These are phyloP conservation scores for Terana coerulea DNA, from an alignment of 768 basidiomycete species.

Conservation along the genomic window DNA sequence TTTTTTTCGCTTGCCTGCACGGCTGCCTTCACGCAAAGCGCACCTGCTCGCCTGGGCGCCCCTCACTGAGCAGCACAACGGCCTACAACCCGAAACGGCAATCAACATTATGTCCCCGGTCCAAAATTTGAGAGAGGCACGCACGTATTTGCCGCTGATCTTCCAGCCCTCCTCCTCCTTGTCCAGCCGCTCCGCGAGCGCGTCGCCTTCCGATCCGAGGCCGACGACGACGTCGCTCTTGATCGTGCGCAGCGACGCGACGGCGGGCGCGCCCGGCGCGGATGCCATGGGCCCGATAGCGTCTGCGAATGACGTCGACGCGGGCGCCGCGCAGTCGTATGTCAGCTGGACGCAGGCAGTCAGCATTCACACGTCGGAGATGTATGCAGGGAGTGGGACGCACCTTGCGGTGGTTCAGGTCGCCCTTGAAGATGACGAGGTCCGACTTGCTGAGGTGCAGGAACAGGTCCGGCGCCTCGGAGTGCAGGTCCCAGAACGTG, in stretches of 20 bases:
- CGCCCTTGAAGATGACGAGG: constrained; percentile 93
- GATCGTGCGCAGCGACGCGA: constrained; percentile 86
- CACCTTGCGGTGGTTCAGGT: constrained; percentile 84
- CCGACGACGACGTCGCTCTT: constrained; percentile 96
- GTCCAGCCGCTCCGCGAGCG: constrained; percentile 75
- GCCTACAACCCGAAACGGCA: constrained; percentile 46
- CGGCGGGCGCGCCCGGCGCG: constrained; percentile 79
- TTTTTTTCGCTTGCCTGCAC: too few relatives aligned
- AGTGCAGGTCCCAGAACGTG: constrained; percentile 85
- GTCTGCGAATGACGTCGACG: constrained; percentile 82
- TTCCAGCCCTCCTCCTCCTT: constrained; percentile 91
- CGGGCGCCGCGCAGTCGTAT: constrained; percentile 83
- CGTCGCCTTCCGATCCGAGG: constrained; percentile 63
- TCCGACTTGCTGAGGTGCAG: constrained; percentile 87
- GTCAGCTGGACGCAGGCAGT: constrained; percentile 38
- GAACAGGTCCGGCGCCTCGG: constrained; percentile 88
- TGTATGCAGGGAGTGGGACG: not conserved
- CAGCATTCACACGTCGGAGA: not conserved
- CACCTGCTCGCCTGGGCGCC: constrained; percentile 86
- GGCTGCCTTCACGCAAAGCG: constrained; percentile 17
- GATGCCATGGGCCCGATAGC: constrained; percentile 93
- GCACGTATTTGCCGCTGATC: constrained; percentile 94
- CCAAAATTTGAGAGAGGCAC: constrained; percentile 25
- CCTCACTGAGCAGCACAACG: constrained; percentile 82
- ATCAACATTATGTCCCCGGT: not conserved